phyloP scores from a whole-genome alignment of 352 stramenopile genomes.

The Pythium dissimile region DNA sequence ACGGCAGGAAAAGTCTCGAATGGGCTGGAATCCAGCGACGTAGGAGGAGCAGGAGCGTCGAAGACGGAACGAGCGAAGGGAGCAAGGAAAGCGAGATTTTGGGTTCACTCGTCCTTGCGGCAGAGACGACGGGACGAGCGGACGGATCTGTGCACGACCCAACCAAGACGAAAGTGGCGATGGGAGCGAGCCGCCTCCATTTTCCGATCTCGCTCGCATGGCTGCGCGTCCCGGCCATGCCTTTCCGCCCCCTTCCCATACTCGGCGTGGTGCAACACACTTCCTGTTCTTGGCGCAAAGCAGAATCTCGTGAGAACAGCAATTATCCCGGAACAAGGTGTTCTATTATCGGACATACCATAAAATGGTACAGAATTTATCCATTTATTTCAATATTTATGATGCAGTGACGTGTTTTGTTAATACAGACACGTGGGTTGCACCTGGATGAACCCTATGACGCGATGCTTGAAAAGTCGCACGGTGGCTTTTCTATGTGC shows the following conservation, averaged over 20 bases:
- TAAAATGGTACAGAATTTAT: background rate
- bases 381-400: background rate
- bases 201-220: constrained; percentile 1
- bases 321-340: too few relatives aligned
- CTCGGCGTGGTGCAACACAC: background rate
- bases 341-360: too few relatives aligned
- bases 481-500: background rate
- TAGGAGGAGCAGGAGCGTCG: background rate
- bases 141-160: background rate
- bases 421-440: background rate
- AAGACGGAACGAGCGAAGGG: background rate
- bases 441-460: background rate
- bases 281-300: background rate
- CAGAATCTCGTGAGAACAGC: constrained; percentile 10
- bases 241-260: constrained; percentile 2
- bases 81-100: background rate
- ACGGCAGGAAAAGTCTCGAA: background rate
- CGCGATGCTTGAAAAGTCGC: constrained; percentile 2
- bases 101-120: background rate
- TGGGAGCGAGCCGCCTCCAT: background rate
- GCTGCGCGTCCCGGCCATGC: constrained; percentile 6
- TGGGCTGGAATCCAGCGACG: background rate
- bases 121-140: background rate
- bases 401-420: background rate
- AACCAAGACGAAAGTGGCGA: constrained; percentile 5